A percentile compares a stretch with the other conserved stretches of the same genome.
phyloP scores from a whole-genome alignment of 805 yeast species.

The Hanseniaspora vineae region DNA sequence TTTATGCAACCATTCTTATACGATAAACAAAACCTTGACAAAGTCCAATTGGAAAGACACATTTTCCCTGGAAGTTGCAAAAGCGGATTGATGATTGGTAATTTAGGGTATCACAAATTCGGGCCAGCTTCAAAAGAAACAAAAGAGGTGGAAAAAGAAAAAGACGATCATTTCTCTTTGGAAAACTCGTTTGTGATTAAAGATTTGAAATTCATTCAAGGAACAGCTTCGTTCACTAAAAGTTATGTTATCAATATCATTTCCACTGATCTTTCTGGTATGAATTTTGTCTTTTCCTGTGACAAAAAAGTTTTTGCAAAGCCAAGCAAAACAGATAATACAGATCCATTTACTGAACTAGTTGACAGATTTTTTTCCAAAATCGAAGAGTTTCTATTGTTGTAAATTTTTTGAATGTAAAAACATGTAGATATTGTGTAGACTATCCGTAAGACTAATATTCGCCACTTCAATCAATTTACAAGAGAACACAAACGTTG shows the following conservation, averaged over 20 bases:
- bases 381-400: not conserved
- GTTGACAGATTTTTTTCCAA: not conserved
- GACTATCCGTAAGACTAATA: no score
- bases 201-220: not conserved
- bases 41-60: conserved; percentile 8
- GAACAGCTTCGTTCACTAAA: not conserved
- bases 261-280: not conserved
- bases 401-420: no score
- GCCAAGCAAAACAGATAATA: not conserved
- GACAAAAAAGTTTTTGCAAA: not conserved
- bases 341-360: not conserved
- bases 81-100: not conserved
- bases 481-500: no score
- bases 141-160: no score
- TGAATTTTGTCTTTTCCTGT: not conserved
- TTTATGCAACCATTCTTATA: conserved; percentile 11
- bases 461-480: no score
- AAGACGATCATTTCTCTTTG: no score
- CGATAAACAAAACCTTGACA: conserved; percentile 12
- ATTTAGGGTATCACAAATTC: not conserved
- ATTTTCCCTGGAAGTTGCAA: not conserved
- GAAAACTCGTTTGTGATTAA: not conserved
- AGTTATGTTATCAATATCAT: not conserved
- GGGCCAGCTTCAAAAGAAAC: not conserved
- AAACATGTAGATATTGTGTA: no score